Base-by-base conservation (phyloP, 768 basidiomycete genomes). In the Grammothele lineata region DNA sequence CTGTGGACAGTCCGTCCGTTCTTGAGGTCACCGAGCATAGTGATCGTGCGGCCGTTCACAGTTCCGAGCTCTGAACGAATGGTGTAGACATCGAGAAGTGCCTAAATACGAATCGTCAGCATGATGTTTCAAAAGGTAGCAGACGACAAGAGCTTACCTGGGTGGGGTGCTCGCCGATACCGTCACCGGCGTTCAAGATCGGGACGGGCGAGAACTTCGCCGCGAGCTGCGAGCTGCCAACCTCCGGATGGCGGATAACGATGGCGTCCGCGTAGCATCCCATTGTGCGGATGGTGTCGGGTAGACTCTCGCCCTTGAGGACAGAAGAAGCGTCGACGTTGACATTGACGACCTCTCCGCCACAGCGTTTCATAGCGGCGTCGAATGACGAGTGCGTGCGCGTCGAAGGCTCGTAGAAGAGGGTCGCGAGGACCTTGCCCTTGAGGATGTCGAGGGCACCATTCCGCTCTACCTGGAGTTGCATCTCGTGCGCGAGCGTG, bases 1-100 rank as follows among this genome's bases (percentile, higher is more conserved):
- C 88, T 92, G 71, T 99, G 96, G 2, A 97, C 95, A 0, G 96
- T 99, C 37, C 96, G 83, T 24, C 96, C 96, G 60, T 98, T 95
- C 76, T 96, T 97, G 57, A 99, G 76, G 64, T 99, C 96, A 41
- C 96, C 96, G 9, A 99, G 80, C 43, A 92, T 66, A 9, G 90
- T 92, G 62, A 98, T 86, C 12, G 89, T 92, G 41, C 89, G 86
- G 32, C 94, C 96, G 62, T 98, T 98, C 55, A 98, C 93, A 0
- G 94, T 96, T 45, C 96, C 96, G 41, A 99, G 78, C 68, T 99
- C 96, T 40, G 93, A 96, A 50, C 95, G 90, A 54, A 98, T 97
- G 34, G 93, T 96, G 67, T 90, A 97, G 15, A 92, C 77, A 57
- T 93, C 91, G 55, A 93, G 66, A 8, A 93, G 72, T 3, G 90